phyloP scores from a whole-genome alignment of 1,284 basidiomycete species.

The Cutaneotrichosporon daszewskae region DNA sequence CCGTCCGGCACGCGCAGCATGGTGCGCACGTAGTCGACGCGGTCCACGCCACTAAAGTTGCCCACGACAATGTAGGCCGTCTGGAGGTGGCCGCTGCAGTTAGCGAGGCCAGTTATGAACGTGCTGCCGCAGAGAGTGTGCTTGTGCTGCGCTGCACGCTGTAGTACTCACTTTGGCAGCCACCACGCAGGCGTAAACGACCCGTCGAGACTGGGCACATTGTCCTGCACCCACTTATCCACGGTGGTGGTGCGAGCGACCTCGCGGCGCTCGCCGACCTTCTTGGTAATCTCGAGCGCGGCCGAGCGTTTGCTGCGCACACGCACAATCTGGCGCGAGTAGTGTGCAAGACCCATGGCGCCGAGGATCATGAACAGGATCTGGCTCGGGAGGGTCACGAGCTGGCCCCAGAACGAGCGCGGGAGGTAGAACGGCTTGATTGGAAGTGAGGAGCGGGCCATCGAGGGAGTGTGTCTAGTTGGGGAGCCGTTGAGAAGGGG shows the following conservation, averaged over 20 bases:
- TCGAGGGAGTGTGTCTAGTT: too few relatives aligned
- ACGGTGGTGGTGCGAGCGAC: constrained; percentile 12
- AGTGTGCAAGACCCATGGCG: constrained; percentile 35
- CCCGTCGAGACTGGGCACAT: constrained; percentile 40
- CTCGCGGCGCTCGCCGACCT: constrained; percentile 9
- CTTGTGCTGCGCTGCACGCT: background rate
- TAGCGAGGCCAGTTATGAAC: background rate
- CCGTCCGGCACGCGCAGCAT: constrained; percentile 61
- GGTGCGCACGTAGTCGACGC: constrained; percentile 62
- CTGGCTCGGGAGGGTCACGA: constrained; percentile 21
- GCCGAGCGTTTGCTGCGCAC: constrained; percentile 18
- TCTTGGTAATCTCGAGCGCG: background rate
- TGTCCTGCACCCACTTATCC: constrained; percentile 35
- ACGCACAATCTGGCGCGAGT: constrained; percentile 38
- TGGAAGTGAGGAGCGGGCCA: too few relatives aligned
- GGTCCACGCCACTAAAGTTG: constrained; percentile 64
- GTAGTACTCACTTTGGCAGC: constrained; percentile 40
- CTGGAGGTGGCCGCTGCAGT: constrained; percentile 47
- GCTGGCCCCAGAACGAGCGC: constrained; percentile 2
- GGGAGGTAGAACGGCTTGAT: constrained; percentile 8
- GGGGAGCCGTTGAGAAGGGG: too few relatives aligned
- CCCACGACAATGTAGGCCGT: constrained; percentile 49
- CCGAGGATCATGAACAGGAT: constrained; percentile 30
- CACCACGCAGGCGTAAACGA: constrained; percentile 47
- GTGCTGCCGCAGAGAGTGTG: background rate